Evolutionary conservation across 1,284 basidiomycete species (phyloP).

Genomic region (Kalmanozyma brasiliensis): DNA sequence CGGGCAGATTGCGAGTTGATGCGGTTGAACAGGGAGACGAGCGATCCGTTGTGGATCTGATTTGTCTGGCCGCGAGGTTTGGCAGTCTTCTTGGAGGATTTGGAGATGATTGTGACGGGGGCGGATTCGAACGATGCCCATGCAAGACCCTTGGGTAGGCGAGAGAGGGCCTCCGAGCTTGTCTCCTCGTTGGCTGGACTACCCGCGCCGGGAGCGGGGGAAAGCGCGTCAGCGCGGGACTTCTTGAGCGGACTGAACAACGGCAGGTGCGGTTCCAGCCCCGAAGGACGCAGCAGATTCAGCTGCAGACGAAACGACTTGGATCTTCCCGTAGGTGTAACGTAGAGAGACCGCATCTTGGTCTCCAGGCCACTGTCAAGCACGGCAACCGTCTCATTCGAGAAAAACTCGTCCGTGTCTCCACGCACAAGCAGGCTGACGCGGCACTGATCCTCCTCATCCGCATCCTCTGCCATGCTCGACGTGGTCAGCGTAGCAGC

Average conservation of each 20-base stretch:
- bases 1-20: conserved; percentile 96
- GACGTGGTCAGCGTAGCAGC: conserved; percentile 37
- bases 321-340: conserved; percentile 85
- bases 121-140: conserved; percentile 93
- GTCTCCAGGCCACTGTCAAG: conserved; percentile 75
- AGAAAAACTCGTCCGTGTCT: conserved; percentile 78
- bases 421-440: conserved; percentile 85
- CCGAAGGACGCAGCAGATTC: conserved; percentile 54
- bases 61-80: conserved; percentile 93
- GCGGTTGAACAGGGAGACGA: conserved; percentile 94
- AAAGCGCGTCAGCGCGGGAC: conserved; percentile 27
- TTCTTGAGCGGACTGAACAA: conserved; percentile 48
- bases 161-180: conserved; percentile 31
- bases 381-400: conserved; percentile 48
- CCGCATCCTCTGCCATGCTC: conserved; percentile 25
- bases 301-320: conserved; percentile 88
- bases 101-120: conserved; percentile 92
- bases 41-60: conserved; percentile 86
- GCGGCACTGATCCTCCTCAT: conserved; percentile 41
- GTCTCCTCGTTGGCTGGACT: conserved; percentile 25
- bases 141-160: conserved; percentile 31
- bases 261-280: conserved; percentile 40
- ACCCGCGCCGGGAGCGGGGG: conserved; percentile 21
- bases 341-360: conserved; percentile 89
- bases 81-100: conserved; percentile 95